Percentiles rank a stretch among this genome's conserved stretches.
Conservation (phyloP, 1,284 basidiomycete species). For the Clitocybe nebularis region DNA sequence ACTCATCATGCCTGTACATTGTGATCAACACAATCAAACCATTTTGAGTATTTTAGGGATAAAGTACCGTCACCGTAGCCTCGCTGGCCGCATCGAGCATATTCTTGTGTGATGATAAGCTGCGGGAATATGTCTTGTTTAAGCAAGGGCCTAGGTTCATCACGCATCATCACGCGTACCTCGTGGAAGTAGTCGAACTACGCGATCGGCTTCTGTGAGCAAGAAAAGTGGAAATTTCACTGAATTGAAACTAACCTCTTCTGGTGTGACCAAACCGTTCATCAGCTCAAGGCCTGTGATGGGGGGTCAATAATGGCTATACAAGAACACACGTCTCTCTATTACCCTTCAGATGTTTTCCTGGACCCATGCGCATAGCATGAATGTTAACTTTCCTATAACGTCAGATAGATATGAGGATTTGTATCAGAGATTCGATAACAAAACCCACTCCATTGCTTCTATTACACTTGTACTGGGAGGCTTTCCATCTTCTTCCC, state of each 20-base stretch:
- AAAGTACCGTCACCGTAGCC: conserved; percentile 62
- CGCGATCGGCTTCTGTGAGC: background rate
- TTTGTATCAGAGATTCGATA: background rate
- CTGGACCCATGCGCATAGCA: conserved; percentile 85
- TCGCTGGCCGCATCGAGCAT: conserved; percentile 69
- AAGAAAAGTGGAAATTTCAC: background rate
- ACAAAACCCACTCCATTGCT: conserved; percentile 49
- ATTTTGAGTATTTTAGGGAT: background rate
- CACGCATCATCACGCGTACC: conserved; percentile 26
- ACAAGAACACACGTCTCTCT: conserved; percentile 22
- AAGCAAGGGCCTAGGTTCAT: background rate
- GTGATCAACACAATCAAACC: background rate
- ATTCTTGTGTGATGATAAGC: conserved; percentile 83
- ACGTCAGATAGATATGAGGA: too few species aligned
- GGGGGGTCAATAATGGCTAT: conserved; percentile 39
- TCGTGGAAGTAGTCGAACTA: conserved; percentile 73
- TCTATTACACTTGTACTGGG: conserved; percentile 60
- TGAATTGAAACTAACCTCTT: conserved; percentile 58
- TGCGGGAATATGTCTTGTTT: conserved; percentile 22
- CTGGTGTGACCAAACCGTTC: conserved; percentile 76
- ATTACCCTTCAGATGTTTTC: conserved; percentile 68
- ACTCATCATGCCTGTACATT: conserved; percentile 47
- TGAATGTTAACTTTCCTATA: conserved; percentile 63
- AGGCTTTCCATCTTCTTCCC: conserved; percentile 72
- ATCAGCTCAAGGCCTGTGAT: conserved; percentile 59